Evolutionary conservation across 1,284 basidiomycete species (phyloP), one percentile per base, ranked within the genome.

Genomic region (Pyrrhoderma noxium): DNA sequence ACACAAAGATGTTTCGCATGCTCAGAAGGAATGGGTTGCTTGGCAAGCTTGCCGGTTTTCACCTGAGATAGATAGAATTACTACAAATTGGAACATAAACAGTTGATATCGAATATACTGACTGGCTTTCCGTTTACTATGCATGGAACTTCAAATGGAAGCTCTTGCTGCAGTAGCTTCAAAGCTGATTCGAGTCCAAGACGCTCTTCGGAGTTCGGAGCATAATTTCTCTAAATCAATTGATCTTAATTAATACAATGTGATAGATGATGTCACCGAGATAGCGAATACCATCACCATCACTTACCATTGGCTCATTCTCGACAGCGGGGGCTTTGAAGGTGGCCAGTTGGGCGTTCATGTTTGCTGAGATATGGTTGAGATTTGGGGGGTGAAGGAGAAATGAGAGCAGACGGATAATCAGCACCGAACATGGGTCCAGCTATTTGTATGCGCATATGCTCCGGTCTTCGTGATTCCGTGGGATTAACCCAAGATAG

Each of bases 81-180:
- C 18, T 38, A 16, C 23, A n/a, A 22, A 23, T 39, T 14, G 16
- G 16, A 14, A 35, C 18, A 47, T 41, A 43, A 40, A 35, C 37
- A 35, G 36, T 18, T 19, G 49, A 31, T 21, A 41, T 18, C 13
- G 14, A 2, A 27, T 14, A n/a, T 21, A 67, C 84, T 59, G 58
- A 92, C 91, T 61, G 82, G 78, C 69, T 91, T 84, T 54, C 96
- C 95, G 64, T 97, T 90, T 62, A 99, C 79, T 59, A 99, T 76
- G 63, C 88, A 88, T 19, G 95, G 95, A 1, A 99, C 89, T 63
- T 96, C 88, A 65, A 92, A 91, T 2, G 93, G 93, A 3, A 87
- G 74, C 58, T 85, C 72, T 57, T 85, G 77, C 65, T 90, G 76
- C 83, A 98, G 88, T 71, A 91, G 76, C 34, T 71, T 67, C 59